phyloP scores from a whole-genome alignment of 2,329 filamentous ascomycete genomes.

The Mycosphaerella sp. region DNA sequence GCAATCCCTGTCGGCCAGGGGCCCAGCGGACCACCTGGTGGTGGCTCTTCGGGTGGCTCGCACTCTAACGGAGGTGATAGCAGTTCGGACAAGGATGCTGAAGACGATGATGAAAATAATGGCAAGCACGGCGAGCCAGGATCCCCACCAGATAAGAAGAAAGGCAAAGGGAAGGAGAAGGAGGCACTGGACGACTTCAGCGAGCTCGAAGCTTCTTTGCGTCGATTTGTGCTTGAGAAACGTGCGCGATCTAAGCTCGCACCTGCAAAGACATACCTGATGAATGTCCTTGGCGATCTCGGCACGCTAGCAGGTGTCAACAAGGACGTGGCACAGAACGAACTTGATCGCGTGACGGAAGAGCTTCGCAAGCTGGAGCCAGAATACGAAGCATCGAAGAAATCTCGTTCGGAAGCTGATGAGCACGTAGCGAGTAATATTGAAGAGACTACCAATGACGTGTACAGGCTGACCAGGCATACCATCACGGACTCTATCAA shows the following conservation, averaged over 20 bases:
- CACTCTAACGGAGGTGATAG: constrained; percentile 37
- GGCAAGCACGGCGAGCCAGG: constrained; percentile 47
- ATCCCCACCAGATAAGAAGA: constrained; percentile 43
- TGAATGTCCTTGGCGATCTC: constrained; percentile 88
- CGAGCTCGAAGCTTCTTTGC: constrained; percentile 77
- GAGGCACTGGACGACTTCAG: constrained; percentile 88
- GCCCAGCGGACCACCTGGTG: constrained; percentile 50
- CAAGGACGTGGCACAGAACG: constrained; percentile 74
- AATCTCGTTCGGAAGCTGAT: constrained; percentile 69
- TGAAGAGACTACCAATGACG: constrained; percentile 75
- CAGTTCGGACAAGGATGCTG: constrained; percentile 29
- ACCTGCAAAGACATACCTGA: constrained; percentile 87
- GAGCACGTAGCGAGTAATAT: constrained; percentile 76
- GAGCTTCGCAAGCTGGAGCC: constrained; percentile 81
- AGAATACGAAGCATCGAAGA: constrained; percentile 74
- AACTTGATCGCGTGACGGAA: constrained; percentile 73
- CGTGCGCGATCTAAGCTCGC: constrained; percentile 90
- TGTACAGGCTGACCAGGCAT: constrained; percentile 76
- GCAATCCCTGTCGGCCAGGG: constrained; percentile 70
- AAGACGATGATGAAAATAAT: constrained; percentile 50
- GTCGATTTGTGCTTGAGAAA: constrained; percentile 93
- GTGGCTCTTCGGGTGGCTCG: constrained; percentile 30
- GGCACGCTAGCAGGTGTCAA: constrained; percentile 79
- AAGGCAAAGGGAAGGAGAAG: constrained; percentile 70
- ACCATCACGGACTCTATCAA: constrained; percentile 70